Percentiles rank a stretch among this genome's conserved stretches.
These are phyloP conservation scores for Populus euphratica DNA, from an alignment of 345 rosid genomes.

Conservation along the genomic window DNA sequence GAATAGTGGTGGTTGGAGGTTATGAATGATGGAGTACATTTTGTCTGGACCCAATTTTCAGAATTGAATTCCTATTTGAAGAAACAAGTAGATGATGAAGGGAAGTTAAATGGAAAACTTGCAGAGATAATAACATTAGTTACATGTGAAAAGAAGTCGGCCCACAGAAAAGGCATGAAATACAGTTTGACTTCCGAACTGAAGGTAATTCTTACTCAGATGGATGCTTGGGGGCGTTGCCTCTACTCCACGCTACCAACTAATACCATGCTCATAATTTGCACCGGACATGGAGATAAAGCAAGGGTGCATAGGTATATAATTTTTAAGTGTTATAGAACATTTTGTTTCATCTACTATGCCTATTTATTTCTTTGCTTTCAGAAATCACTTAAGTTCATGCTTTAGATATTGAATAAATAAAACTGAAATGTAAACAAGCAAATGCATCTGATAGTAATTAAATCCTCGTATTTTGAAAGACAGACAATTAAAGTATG, in stretches of 20 bases:
- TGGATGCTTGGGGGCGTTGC: slow-evolving; percentile 51
- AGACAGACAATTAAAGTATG: neutral
- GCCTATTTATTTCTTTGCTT: neutral
- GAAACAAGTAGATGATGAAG: slow-evolving; percentile 59
- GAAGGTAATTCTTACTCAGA: slow-evolving; percentile 51
- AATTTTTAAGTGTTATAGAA: neutral
- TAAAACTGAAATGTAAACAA: neutral
- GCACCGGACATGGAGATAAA: slow-evolving; percentile 96
- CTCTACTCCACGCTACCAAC: slow-evolving; percentile 60
- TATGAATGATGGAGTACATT: slow-evolving; percentile 59
- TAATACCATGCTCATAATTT: slow-evolving; percentile 80
- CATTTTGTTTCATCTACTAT: neutral
- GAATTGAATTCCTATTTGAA: slow-evolving; percentile 64
- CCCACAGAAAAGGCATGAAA: slow-evolving; percentile 40
- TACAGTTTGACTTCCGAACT: slow-evolving; percentile 46
- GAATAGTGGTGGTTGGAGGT: slow-evolving; percentile 40
- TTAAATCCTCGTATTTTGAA: neutral
- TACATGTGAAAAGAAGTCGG: slow-evolving; percentile 56
- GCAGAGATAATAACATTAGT: slow-evolving; percentile 75
- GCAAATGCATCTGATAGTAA: neutral
- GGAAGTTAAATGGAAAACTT: slow-evolving; percentile 58
- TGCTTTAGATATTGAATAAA: neutral
- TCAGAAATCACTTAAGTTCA: neutral
- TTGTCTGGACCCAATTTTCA: slow-evolving; percentile 87
- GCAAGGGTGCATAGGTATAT: slow-evolving; percentile 73